phyloP scores from a whole-genome alignment of 2,329 filamentous ascomycete species.

The Fusarium drepaniforme region DNA sequence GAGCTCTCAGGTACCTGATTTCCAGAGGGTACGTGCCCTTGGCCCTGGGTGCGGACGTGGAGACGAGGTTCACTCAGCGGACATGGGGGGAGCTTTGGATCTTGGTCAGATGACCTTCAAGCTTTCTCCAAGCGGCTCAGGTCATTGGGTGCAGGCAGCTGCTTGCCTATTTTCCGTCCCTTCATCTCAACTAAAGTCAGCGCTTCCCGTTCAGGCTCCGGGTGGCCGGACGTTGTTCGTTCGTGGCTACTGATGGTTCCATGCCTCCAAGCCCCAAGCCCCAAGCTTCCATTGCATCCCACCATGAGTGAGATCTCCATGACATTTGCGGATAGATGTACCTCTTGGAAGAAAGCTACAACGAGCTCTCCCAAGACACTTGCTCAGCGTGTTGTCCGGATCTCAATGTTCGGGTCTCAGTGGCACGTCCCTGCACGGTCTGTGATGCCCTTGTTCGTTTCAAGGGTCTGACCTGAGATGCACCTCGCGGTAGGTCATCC shows the following conservation, averaged over 20 bases:
- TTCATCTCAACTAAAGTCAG: slow-evolving; percentile 22
- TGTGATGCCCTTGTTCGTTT: slow-evolving; percentile 22
- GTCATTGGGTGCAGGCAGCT: slow-evolving; percentile 17
- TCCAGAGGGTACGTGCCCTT: slow-evolving; percentile 17
- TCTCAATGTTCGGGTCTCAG: slow-evolving; percentile 12
- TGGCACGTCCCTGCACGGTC: slow-evolving; percentile 20
- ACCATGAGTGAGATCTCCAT: slow-evolving; percentile 14
- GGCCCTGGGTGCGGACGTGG: slow-evolving; percentile 8
- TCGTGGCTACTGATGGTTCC: slow-evolving; percentile 16
- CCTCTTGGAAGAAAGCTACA: slow-evolving; percentile 16
- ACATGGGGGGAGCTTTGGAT: slow-evolving; percentile 14
- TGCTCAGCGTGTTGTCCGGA: slow-evolving; percentile 6
- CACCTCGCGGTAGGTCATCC: slow-evolving; percentile 19
- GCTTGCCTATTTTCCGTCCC: slow-evolving; percentile 19
- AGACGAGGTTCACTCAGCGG: slow-evolving; percentile 8
- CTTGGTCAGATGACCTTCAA: slow-evolving; percentile 28
- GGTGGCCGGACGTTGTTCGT: slow-evolving; percentile 21
- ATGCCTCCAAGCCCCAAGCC: slow-evolving; percentile 9
- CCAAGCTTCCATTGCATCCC: slow-evolving; percentile 13
- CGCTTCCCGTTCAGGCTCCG: slow-evolving; percentile 17
- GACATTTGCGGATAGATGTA: slow-evolving; percentile 33
- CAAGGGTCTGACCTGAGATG: slow-evolving; percentile 30
- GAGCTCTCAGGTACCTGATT: slow-evolving; percentile 19
- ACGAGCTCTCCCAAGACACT: not conserved
- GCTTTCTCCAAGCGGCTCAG: slow-evolving; percentile 21